phyloP scores from a whole-genome alignment of 2,329 filamentous ascomycete species.

The Sporothrix globosa region DNA sequence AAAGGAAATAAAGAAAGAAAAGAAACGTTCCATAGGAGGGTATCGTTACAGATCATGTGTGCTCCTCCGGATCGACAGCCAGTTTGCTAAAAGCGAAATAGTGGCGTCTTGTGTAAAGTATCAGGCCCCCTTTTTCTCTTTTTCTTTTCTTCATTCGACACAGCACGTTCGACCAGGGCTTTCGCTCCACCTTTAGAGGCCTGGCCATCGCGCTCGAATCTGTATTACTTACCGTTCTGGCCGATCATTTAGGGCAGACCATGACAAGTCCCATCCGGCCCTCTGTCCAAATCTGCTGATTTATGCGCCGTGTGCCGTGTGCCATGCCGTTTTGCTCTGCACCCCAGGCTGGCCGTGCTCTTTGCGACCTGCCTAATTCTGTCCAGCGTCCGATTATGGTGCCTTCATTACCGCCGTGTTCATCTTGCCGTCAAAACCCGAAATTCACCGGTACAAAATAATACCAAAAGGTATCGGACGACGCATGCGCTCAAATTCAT shows the following conservation, averaged over 20 bases:
- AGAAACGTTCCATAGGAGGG: constrained; percentile 24
- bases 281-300: neutral
- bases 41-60: constrained; percentile 2
- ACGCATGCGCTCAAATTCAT: neutral
- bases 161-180: neutral
- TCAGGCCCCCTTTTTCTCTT: constrained; percentile 3
- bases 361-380: constrained; percentile 26
- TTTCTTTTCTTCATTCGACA: neutral
- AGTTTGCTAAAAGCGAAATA: neutral
- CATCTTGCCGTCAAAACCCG: neutral
- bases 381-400: constrained; percentile 4
- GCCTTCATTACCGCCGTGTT: neutral
- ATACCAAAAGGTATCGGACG: neutral
- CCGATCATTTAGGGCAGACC: constrained; percentile 2
- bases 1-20: neutral
- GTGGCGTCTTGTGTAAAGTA: neutral
- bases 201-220: neutral
- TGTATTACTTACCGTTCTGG: neutral
- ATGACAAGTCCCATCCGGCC: neutral
- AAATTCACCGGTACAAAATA: constrained; percentile 1
- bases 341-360: neutral
- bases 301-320: neutral
- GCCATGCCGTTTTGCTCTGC: neutral
- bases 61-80: constrained; percentile 21
- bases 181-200: neutral